phyloP scores from a whole-genome alignment of 169 alveolate genomes.

The Eimeria praecox region DNA sequence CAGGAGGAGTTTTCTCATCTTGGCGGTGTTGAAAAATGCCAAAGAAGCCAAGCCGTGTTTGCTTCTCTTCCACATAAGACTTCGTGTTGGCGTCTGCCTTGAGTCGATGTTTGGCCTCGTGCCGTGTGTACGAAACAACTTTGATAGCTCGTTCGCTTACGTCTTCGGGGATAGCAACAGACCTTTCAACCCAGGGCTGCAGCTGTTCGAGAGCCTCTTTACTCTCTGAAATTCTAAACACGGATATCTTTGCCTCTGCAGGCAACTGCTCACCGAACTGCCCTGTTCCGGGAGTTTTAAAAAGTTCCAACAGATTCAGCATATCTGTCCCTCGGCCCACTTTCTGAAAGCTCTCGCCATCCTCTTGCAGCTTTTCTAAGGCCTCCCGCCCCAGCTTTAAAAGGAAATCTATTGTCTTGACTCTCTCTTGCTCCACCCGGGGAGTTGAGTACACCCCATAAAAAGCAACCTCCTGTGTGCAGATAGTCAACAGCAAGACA shows the following conservation, averaged over 20 bases:
- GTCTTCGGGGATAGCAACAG: neutral
- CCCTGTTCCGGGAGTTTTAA: neutral
- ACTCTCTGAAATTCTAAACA: neutral
- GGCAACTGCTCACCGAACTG: neutral
- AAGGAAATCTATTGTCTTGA: neutral
- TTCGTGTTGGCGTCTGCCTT: neutral
- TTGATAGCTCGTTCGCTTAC: neutral
- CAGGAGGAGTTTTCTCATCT: neutral
- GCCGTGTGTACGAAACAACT: neutral
- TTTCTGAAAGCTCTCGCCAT: neutral
- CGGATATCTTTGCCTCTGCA: neutral
- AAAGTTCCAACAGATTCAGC: neutral
- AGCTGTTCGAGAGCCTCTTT: neutral
- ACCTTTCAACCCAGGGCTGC: neutral
- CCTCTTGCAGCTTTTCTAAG: neutral
- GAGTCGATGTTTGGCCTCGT: neutral
- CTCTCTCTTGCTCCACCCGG: neutral
- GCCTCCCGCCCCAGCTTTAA: neutral
- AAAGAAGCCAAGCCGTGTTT: neutral
- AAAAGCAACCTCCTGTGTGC: neutral
- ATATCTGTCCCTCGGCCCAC: neutral
- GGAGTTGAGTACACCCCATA: neutral
- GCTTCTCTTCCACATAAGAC: neutral
- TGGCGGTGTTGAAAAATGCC: neutral
- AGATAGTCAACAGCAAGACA: neutral